A percentile compares a stretch with the other conserved stretches of the same genome.
These are phyloP conservation scores for Lachnellula willkommii DNA, from an alignment of 2,329 filamentous ascomycete genomes.

Conservation along the genomic window DNA sequence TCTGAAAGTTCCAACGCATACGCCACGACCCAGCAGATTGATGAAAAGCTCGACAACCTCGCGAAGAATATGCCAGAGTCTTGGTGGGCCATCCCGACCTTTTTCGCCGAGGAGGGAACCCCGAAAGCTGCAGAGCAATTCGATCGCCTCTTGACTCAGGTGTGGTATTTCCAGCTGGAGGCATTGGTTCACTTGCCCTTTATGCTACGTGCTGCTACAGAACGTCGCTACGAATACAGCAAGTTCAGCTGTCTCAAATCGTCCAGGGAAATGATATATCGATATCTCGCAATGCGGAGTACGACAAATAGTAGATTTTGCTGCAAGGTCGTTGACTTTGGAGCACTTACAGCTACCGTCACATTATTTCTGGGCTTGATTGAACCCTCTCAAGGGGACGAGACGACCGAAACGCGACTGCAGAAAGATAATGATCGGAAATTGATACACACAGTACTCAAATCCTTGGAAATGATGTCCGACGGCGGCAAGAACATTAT, in stretches of 20 bases:
- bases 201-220: conserved; percentile 29
- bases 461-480: conserved; percentile 20
- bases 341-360: conserved; percentile 26
- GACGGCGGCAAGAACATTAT: conserved; percentile 18
- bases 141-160: conserved; percentile 25
- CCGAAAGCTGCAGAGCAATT: conserved; percentile 11
- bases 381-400: conserved; percentile 11
- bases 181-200: conserved; percentile 28
- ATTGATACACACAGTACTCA: conserved; percentile 22
- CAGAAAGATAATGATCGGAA: conserved; percentile 20
- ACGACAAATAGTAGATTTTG: conserved; percentile 21
- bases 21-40: conserved; percentile 29
- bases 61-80: conserved; percentile 24
- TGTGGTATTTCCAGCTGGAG: conserved; percentile 29
- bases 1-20: conserved; percentile 21
- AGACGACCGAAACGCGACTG: conserved; percentile 10
- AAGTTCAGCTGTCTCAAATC: conserved; percentile 29
- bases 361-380: conserved; percentile 26
- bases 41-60: conserved; percentile 26
- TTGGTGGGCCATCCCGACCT: conserved; percentile 26
- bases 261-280: conserved; percentile 25
- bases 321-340: conserved; percentile 29
- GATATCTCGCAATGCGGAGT: conserved; percentile 23
- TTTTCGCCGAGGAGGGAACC: conserved; percentile 10
- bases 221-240: conserved; percentile 30